Conservation (phyloP, 805 yeast genomes). For the Wickerhamomyces rabaulensis region DNA sequence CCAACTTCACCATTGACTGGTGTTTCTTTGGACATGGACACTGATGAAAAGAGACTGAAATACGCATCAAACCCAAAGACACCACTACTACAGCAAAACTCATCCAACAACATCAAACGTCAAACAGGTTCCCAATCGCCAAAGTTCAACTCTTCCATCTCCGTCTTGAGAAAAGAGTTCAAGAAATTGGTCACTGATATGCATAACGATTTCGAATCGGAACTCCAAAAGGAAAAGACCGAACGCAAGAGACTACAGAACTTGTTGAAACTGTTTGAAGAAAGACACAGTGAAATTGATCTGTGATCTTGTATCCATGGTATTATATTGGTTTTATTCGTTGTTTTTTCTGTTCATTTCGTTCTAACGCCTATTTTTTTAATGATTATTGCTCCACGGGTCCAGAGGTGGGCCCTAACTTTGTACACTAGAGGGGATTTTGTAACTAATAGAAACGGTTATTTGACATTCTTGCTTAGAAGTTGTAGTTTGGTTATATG, state of each 20-base stretch:
- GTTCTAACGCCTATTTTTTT: neutral
- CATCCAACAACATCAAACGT: slow-evolving; percentile 10
- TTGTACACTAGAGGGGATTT: no score
- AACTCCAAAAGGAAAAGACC: slow-evolving; percentile 51
- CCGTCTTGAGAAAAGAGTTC: slow-evolving; percentile 63
- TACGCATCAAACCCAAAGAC: slow-evolving; percentile 15
- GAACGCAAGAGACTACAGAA: slow-evolving; percentile 41
- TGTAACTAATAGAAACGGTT: no score
- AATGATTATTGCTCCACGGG: neutral
- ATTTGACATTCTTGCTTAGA: no score
- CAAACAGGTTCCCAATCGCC: slow-evolving; percentile 18
- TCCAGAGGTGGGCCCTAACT: no score
- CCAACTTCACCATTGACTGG: slow-evolving; percentile 21
- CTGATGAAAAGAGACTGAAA: neutral
- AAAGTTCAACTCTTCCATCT: slow-evolving; percentile 34
- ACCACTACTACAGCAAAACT: slow-evolving; percentile 16
- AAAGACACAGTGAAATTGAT: slow-evolving; percentile 13
- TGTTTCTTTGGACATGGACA: slow-evolving; percentile 12
- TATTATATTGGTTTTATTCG: neutral
- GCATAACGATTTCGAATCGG: slow-evolving; percentile 56
- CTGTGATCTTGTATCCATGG: neutral
- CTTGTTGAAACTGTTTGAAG: slow-evolving; percentile 30
- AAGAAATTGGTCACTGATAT: slow-evolving; percentile 58
- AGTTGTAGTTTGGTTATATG: neutral
- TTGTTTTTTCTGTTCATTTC: neutral